These are phyloP conservation scores for Dryadomyces quercus-mongolicae DNA, from an alignment of 2,329 filamentous ascomycete genomes.

Conservation along the genomic window DNA sequence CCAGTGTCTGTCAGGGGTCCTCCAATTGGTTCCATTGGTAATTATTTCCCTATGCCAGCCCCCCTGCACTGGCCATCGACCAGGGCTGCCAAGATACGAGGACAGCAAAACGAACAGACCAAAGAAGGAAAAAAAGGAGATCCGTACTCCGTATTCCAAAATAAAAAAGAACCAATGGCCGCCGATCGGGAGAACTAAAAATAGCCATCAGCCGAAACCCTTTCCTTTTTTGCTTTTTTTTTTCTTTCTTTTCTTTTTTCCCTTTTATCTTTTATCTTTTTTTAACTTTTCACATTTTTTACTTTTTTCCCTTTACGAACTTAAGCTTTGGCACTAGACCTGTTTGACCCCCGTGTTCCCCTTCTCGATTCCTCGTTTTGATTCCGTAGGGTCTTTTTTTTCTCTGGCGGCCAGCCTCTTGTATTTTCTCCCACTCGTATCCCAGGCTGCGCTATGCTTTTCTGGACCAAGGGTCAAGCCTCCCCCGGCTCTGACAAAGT, in stretches of 20 bases:
- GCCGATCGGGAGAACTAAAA: background rate
- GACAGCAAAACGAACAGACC: conserved; percentile 10
- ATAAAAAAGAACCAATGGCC: background rate
- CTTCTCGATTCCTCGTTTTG: too few species aligned
- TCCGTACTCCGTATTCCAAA: background rate
- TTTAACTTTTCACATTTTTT: background rate
- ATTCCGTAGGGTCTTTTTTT: too few species aligned
- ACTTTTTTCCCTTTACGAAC: too few species aligned
- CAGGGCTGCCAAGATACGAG: background rate
- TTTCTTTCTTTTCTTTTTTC: background rate
- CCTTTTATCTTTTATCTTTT: background rate
- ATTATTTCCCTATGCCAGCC: background rate
- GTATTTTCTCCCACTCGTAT: too few species aligned
- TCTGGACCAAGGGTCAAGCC: too few species aligned
- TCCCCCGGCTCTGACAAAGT: too few species aligned
- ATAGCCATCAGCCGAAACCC: background rate
- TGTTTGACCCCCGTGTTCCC: too few species aligned
- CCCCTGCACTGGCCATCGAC: background rate
- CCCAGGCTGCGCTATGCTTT: too few species aligned
- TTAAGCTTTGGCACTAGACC: too few species aligned
- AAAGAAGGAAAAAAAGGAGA: background rate
- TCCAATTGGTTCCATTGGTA: background rate
- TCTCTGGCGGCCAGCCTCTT: too few species aligned
- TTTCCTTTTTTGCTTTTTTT: background rate
- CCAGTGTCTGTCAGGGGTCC: background rate